phyloP scores from a whole-genome alignment of 1,139 yeast species.

The Hyphopichia burtonii region DNA sequence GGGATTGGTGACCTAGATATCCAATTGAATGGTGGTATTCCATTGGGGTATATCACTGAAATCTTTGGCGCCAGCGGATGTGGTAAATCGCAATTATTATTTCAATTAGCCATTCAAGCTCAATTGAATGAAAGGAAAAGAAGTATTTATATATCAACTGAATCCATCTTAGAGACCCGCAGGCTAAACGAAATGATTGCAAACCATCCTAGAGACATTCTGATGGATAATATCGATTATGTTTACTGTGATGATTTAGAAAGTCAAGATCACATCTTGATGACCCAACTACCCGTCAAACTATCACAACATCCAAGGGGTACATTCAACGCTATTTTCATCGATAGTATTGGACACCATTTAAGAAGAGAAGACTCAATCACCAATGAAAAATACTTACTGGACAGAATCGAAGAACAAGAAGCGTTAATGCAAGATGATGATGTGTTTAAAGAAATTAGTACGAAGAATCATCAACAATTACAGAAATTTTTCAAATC shows the following conservation, averaged over 20 bases:
- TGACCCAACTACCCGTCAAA: conserved; percentile 66
- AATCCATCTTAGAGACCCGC: conserved; percentile 65
- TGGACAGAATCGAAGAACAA: conserved; percentile 20
- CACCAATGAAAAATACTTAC: conserved; percentile 25
- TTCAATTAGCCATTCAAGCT: conserved; percentile 60
- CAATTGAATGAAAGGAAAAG: conserved; percentile 35
- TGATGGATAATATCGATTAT: conserved; percentile 54
- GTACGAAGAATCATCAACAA: conserved; percentile 26
- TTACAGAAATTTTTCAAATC: conserved; percentile 28
- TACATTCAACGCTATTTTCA: conserved; percentile 53
- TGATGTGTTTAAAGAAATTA: conserved; percentile 17
- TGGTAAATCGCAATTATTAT: conserved; percentile 77
- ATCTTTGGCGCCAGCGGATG: conserved; percentile 81
- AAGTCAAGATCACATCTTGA: conserved; percentile 69
- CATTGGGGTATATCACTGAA: conserved; percentile 68
- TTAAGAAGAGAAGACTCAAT: conserved; percentile 56
- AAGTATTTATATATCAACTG: conserved; percentile 75
- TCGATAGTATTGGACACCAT: conserved; percentile 89
- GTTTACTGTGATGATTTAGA: conserved; percentile 69
- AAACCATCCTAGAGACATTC: conserved; percentile 23
- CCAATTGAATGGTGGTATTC: conserved; percentile 67
- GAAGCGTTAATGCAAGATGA: conserved; percentile 15
- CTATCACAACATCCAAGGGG: conserved; percentile 34
- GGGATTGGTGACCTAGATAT: conserved; percentile 61
- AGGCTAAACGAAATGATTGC: conserved; percentile 42